Percentiles rank a stretch among this genome's conserved stretches.
Evolutionary conservation across 345 rosid genomes (phyloP).

Genomic region (Rhodamnia rubescens): DNA sequence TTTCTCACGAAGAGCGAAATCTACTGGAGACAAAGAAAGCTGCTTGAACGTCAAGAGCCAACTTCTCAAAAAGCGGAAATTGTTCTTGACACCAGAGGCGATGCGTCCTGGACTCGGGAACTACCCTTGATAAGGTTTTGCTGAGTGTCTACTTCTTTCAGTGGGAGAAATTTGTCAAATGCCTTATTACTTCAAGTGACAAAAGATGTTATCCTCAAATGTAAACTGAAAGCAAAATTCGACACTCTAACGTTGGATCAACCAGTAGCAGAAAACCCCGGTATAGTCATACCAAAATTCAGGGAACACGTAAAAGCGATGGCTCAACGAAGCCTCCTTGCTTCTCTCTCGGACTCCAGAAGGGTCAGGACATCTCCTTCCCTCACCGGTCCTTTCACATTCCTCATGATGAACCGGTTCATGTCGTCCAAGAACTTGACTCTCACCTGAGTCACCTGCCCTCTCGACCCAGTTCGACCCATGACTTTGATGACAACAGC

Average conservation of each 20-base stretch:
- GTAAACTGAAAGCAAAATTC: neutral
- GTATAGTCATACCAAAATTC: neutral
- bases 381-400: constrained; percentile 75
- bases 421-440: constrained; percentile 62
- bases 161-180: too few relatives aligned
- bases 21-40: too few relatives aligned
- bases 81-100: too few relatives aligned
- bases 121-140: too few relatives aligned
- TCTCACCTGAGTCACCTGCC: constrained; percentile 81
- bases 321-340: constrained; percentile 61
- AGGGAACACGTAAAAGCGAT: neutral
- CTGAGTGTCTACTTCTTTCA: too few relatives aligned
- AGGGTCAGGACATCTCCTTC: constrained; percentile 69
- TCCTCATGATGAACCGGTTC: constrained; percentile 68
- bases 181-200: too few relatives aligned
- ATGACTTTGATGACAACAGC: constrained; percentile 73
- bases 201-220: too few relatives aligned
- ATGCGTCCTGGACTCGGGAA: too few relatives aligned
- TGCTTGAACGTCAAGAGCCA: too few relatives aligned
- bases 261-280: neutral
- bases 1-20: too few relatives aligned
- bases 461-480: constrained; percentile 85
- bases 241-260: neutral
- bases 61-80: too few relatives aligned
- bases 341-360: constrained; percentile 76